phyloP scores from a whole-genome alignment of 2,329 filamentous ascomycete genomes.

The Epichloe hybrida region DNA sequence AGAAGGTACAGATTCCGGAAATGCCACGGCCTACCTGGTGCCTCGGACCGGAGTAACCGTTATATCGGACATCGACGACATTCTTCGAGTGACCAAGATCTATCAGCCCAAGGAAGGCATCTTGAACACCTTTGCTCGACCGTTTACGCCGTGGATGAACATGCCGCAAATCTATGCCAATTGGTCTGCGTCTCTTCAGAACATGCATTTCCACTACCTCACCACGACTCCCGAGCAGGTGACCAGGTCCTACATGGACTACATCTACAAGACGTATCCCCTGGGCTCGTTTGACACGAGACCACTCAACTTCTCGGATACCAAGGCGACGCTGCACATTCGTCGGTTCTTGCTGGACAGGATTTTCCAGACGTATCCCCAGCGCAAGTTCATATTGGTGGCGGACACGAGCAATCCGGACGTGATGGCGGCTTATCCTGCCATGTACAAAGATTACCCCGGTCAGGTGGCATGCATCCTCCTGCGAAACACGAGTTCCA shows the following conservation, averaged over 20 bases:
- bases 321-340: slow-evolving; percentile 57
- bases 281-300: slow-evolving; percentile 65
- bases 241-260: slow-evolving; percentile 66
- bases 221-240: slow-evolving; percentile 70
- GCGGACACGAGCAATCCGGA: slow-evolving; percentile 67
- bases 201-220: slow-evolving; percentile 69
- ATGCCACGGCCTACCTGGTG: slow-evolving; percentile 64
- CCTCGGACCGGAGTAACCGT: slow-evolving; percentile 57
- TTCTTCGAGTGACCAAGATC: slow-evolving; percentile 69
- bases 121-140: slow-evolving; percentile 60
- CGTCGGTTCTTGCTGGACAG: slow-evolving; percentile 56
- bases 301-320: slow-evolving; percentile 67
- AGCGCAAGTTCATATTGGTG: slow-evolving; percentile 61
- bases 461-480: slow-evolving; percentile 69
- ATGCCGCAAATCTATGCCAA: slow-evolving; percentile 71
- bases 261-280: slow-evolving; percentile 67
- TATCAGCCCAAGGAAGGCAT: slow-evolving; percentile 62
- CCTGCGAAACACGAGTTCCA: slow-evolving; percentile 59
- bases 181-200: slow-evolving; percentile 52
- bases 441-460: slow-evolving; percentile 51
- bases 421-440: slow-evolving; percentile 53
- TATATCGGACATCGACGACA: slow-evolving; percentile 68
- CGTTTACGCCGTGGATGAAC: slow-evolving; percentile 61
- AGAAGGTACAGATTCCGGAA: slow-evolving; percentile 51
- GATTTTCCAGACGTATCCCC: slow-evolving; percentile 61